Evolutionary conservation across 1,284 basidiomycete species (phyloP).

Genomic region (Pisolithus thermaeus): DNA sequence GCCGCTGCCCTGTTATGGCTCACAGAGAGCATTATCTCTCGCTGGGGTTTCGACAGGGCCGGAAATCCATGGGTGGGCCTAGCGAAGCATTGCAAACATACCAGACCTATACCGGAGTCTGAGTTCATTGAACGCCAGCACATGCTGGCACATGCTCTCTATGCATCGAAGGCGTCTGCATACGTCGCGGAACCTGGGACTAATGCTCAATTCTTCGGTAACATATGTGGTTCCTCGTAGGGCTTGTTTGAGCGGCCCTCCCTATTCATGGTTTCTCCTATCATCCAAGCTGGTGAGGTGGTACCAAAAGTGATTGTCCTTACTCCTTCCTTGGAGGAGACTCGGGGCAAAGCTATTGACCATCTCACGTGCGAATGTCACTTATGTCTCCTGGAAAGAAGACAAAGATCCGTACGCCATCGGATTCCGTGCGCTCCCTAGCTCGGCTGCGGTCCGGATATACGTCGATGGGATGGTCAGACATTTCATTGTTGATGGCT

Average conservation of each 20-base stretch:
- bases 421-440: conserved; percentile 42
- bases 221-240: conserved; percentile 63
- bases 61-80: conserved; percentile 33
- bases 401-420: conserved; percentile 62
- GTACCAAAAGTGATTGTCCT: conserved; percentile 51
- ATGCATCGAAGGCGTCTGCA: conserved; percentile 46
- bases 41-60: neutral
- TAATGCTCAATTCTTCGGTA: conserved; percentile 65
- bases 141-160: conserved; percentile 45
- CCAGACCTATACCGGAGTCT: conserved; percentile 40
- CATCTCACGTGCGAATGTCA: conserved; percentile 42
- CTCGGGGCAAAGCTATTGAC: conserved; percentile 58
- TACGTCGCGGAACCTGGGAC: conserved; percentile 76
- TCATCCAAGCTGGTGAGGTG: conserved; percentile 25
- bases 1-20: neutral
- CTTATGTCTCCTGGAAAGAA: conserved; percentile 71
- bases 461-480: conserved; percentile 59
- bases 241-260: conserved; percentile 72
- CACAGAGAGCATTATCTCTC: neutral
- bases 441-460: conserved; percentile 31
- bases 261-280: conserved; percentile 58
- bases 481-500: conserved; percentile 57
- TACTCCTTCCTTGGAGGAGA: conserved; percentile 73
- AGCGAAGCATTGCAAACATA: conserved; percentile 44
- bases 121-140: conserved; percentile 53